phyloP scores from a whole-genome alignment of 2,329 filamentous ascomycete genomes.

The Ascochyta rabiei region DNA sequence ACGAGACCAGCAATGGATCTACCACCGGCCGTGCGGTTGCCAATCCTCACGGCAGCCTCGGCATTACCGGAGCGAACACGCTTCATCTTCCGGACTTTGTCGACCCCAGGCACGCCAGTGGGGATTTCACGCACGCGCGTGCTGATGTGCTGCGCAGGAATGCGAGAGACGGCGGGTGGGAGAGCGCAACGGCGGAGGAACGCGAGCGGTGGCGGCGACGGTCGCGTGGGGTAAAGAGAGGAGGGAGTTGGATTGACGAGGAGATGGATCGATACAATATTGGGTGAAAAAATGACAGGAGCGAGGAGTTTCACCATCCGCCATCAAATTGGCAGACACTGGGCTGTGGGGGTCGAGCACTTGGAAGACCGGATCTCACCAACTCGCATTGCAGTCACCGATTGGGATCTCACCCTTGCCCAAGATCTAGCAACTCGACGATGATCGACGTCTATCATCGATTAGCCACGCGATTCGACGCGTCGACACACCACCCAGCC shows the following conservation, averaged over 20 bases:
- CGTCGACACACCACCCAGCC: too few relatives aligned
- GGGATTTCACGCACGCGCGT: slow-evolving; percentile 35
- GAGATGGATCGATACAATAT: slow-evolving; percentile 46
- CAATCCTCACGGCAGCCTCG: slow-evolving; percentile 11
- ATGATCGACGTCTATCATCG: too few relatives aligned
- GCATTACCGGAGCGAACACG: background rate
- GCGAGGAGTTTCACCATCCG: background rate
- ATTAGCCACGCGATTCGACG: too few relatives aligned
- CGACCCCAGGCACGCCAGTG: slow-evolving; percentile 26
- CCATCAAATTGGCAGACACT: too few relatives aligned
- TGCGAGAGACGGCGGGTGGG: slow-evolving; percentile 19
- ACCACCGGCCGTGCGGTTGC: slow-evolving; percentile 1
- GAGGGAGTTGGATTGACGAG: slow-evolving; percentile 42
- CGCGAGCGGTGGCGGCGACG: slow-evolving; percentile 32
- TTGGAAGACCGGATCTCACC: too few relatives aligned
- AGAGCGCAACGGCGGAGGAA: slow-evolving; percentile 20
- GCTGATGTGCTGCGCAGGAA: background rate
- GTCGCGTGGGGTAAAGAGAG: slow-evolving; percentile 9
- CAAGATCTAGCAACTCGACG: too few relatives aligned
- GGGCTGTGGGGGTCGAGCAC: too few relatives aligned
- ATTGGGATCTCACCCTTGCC: too few relatives aligned
- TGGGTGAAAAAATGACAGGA: slow-evolving; percentile 19
- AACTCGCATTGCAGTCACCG: too few relatives aligned
- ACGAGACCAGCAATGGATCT: background rate
- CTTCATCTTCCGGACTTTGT: slow-evolving; percentile 39